Conservation (phyloP, 2,329 filamentous ascomycete genomes). For the Neofusicoccum umdonicola region DNA sequence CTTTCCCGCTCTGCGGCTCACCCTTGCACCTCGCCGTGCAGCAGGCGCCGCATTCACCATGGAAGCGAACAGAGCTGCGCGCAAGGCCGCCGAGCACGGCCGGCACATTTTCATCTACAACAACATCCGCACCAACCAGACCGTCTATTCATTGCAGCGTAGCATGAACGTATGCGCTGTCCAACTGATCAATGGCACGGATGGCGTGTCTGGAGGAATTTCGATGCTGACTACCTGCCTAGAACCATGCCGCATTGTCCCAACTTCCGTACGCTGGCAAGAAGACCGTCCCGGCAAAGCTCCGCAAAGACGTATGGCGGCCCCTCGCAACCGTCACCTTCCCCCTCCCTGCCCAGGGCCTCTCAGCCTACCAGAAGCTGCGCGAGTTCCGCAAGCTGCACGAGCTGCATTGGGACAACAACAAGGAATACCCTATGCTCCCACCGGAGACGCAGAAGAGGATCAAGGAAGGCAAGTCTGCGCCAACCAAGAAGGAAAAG, state of each 20-base stretch:
- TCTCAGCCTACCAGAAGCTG: constrained; percentile 56
- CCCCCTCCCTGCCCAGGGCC: constrained; percentile 47
- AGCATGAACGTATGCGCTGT: constrained; percentile 50
- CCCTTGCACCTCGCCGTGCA: background rate
- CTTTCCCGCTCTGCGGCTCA: background rate
- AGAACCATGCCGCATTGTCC: constrained; percentile 35
- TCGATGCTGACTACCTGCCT: background rate
- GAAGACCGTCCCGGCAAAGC: constrained; percentile 56
- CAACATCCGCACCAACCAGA: constrained; percentile 61
- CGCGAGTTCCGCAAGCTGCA: constrained; percentile 60
- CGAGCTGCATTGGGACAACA: constrained; percentile 52
- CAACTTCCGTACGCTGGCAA: constrained; percentile 64
- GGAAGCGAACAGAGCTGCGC: background rate
- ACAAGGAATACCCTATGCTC: constrained; percentile 18
- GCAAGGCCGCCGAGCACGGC: background rate
- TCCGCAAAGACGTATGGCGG: constrained; percentile 63
- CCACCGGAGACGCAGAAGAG: constrained; percentile 35
- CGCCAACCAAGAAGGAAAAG: constrained; percentile 49
- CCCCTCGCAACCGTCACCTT: constrained; percentile 60
- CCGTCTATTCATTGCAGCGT: constrained; percentile 61
- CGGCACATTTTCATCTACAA: constrained; percentile 63
- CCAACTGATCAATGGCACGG: background rate
- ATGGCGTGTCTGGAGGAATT: background rate
- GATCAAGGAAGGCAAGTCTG: constrained; percentile 40
- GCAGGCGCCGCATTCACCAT: background rate